phyloP scores from a whole-genome alignment of 495 filamentous ascomycete species.

The Annulohypoxylon nitens region DNA sequence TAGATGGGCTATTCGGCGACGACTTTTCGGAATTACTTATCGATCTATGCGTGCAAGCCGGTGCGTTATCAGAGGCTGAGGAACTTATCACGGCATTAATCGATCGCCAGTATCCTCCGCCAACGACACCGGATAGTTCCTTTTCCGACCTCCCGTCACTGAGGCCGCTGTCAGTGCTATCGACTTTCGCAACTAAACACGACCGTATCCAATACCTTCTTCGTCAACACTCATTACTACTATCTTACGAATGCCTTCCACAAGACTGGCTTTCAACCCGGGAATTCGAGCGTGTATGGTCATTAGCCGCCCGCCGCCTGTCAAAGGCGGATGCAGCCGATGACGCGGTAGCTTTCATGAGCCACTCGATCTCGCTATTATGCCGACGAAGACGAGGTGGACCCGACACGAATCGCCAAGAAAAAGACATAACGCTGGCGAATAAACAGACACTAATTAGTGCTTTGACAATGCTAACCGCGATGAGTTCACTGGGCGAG shows the following conservation, averaged over 20 bases:
- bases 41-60: constrained; percentile 55
- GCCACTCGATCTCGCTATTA: constrained; percentile 52
- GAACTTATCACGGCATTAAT: constrained; percentile 54
- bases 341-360: constrained; percentile 56
- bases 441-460: constrained; percentile 53
- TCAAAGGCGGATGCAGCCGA: constrained; percentile 46
- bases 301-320: constrained; percentile 48
- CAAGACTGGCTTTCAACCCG: constrained; percentile 60
- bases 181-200: constrained; percentile 47
- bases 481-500: constrained; percentile 52
- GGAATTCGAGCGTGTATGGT: constrained; percentile 57
- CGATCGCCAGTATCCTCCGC: constrained; percentile 54
- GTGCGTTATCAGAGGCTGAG: constrained; percentile 57
- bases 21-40: constrained; percentile 57
- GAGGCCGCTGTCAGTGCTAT: constrained; percentile 49
- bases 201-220: constrained; percentile 48
- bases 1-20: constrained; percentile 51
- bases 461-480: constrained; percentile 52
- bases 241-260: constrained; percentile 54
- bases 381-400: constrained; percentile 42
- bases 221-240: constrained; percentile 53
- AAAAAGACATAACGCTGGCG: constrained; percentile 41
- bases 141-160: constrained; percentile 38
- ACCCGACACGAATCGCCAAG: constrained; percentile 32
- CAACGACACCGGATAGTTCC: constrained; percentile 50